These are phyloP conservation scores for Naganishia vaughanmartiniae DNA, from an alignment of 768 basidiomycete species.

Conservation along the genomic window DNA sequence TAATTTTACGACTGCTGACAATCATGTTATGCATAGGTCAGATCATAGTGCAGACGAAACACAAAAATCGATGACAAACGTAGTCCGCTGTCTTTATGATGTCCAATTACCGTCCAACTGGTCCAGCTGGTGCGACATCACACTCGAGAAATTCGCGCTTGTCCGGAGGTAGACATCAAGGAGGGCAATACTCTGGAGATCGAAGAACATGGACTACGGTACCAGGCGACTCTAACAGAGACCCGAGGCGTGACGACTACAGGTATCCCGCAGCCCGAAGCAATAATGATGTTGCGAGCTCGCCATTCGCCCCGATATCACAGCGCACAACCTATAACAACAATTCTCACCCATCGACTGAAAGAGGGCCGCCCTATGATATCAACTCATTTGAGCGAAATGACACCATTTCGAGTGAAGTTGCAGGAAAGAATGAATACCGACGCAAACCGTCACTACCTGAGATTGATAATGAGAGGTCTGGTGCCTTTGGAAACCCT, in stretches of 20 bases:
- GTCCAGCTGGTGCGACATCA: neutral
- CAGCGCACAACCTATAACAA: neutral
- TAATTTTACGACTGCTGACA: neutral
- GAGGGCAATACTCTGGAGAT: neutral
- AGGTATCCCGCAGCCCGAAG: neutral
- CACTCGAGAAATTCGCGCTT: neutral
- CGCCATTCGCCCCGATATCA: neutral
- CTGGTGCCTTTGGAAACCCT: neutral
- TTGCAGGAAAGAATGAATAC: neutral
- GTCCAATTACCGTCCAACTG: conserved; percentile 9
- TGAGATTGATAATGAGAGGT: neutral
- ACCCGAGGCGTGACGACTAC: neutral
- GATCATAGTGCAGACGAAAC: neutral
- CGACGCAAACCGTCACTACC: neutral
- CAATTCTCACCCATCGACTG: neutral
- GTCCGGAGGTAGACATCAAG: neutral
- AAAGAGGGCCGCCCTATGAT: neutral
- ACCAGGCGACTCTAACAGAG: neutral
- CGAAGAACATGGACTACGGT: neutral
- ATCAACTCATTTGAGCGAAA: neutral
- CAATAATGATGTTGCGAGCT: neutral
- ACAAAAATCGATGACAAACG: neutral
- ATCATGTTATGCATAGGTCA: neutral
- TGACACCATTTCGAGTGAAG: neutral
- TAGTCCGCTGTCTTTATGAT: neutral